Evolutionary conservation across 257 asterid genomes (phyloP).

Genomic region (Euphrasia confusa): DNA sequence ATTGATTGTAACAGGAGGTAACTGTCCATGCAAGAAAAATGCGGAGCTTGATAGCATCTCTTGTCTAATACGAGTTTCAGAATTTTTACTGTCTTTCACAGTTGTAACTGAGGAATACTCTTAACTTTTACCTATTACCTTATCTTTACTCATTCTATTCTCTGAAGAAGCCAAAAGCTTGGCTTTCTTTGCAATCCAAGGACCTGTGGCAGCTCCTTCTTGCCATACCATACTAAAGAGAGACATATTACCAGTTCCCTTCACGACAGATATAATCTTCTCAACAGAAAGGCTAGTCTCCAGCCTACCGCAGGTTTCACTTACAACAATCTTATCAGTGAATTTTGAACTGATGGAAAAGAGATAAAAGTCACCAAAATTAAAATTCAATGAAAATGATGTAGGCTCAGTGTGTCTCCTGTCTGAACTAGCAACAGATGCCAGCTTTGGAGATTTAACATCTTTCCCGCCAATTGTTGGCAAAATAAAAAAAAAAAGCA

Average conservation of each 20-base stretch:
- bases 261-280: slow-evolving; percentile 44
- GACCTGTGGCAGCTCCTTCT: slow-evolving; percentile 63
- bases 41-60: slow-evolving; percentile 73
- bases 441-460: slow-evolving; percentile 35
- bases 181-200: slow-evolving; percentile 81
- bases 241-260: slow-evolving; percentile 42
- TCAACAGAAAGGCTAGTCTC: slow-evolving; percentile 46
- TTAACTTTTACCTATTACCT: slow-evolving; percentile 43
- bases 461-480: slow-evolving; percentile 38
- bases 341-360: slow-evolving; percentile 45
- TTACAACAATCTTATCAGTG: slow-evolving; percentile 33
- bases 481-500: slow-evolving; percentile 59
- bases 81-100: slow-evolving; percentile 56
- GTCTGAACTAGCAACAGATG: slow-evolving; percentile 36
- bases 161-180: slow-evolving; percentile 69
- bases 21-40: slow-evolving; percentile 49
- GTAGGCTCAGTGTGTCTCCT: slow-evolving; percentile 33
- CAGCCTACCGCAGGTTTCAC: slow-evolving; percentile 28
- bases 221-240: slow-evolving; percentile 70
- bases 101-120: slow-evolving; percentile 81
- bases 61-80: slow-evolving; percentile 45
- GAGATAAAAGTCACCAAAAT: slow-evolving; percentile 48
- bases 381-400: slow-evolving; percentile 58
- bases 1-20: slow-evolving; percentile 50
- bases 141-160: slow-evolving; percentile 48